Conservation (phyloP, 768 basidiomycete genomes). For the Hypsizygus marmoreus region DNA sequence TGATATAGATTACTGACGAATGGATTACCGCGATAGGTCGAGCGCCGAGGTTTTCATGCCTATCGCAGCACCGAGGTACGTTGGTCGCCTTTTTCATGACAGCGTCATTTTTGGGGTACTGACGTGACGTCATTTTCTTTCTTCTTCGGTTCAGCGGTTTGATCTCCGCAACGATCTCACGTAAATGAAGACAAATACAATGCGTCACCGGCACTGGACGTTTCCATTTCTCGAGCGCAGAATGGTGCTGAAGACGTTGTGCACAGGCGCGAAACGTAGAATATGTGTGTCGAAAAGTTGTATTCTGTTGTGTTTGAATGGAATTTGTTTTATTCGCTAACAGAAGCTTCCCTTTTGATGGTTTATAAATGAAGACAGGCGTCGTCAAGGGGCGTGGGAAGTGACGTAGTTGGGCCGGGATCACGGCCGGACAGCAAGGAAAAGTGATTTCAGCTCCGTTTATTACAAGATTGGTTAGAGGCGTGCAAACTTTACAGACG, state of each 20-base stretch:
- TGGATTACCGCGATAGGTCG: conserved; percentile 46
- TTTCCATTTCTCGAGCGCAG: no score
- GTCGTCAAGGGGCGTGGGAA: not conserved
- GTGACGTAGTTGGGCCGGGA: not conserved
- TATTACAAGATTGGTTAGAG: no score
- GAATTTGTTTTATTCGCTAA: no score
- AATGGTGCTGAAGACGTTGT: no score
- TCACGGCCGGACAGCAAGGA: no score
- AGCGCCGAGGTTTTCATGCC: conserved; percentile 89
- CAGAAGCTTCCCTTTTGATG: no score
- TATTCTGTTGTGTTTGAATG: no score
- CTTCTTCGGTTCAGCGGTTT: conserved; percentile 43
- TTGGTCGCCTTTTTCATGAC: conserved; percentile 17
- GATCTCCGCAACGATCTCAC: conserved; percentile 61
- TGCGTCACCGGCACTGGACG: conserved; percentile 2
- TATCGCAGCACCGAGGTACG: conserved; percentile 80
- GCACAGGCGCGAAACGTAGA: no score
- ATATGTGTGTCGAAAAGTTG: no score
- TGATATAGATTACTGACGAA: no score
- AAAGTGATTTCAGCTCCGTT: no score
- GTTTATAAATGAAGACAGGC: not conserved
- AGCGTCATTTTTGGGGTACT: conserved; percentile 8
- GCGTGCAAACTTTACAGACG: not conserved
- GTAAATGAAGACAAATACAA: conserved; percentile 28
- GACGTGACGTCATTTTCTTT: conserved; percentile 14